A percentile compares a stretch with the other conserved stretches of the same genome.
phyloP scores from a whole-genome alignment of 306 rosid genomes.

The Leucaena leucocephala region DNA sequence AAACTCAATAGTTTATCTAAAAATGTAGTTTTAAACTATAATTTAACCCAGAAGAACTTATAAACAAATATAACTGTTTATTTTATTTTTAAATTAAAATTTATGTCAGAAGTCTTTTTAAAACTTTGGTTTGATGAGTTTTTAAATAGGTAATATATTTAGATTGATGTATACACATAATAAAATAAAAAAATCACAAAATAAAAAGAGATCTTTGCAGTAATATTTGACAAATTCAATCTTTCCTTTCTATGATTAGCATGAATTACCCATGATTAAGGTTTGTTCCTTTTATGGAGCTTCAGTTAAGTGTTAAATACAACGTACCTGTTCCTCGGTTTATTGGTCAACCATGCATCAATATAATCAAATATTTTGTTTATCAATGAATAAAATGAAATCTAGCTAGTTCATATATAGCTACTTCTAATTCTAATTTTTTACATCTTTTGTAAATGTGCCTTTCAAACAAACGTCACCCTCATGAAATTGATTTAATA shows the following conservation, averaged over 20 bases:
- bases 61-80: too few species aligned
- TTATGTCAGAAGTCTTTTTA: too few species aligned
- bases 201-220: not conserved
- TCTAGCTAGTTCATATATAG: too few species aligned
- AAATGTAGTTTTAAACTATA: too few species aligned
- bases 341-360: not conserved
- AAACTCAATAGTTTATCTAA: too few species aligned
- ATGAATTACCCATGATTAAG: not conserved
- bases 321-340: not conserved
- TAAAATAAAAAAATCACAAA: not conserved
- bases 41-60: too few species aligned
- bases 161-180: not conserved
- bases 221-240: not conserved
- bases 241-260: not conserved
- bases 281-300: not conserved
- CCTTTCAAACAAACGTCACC: slow-evolving; percentile 11
- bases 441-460: not conserved
- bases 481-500: slow-evolving; percentile 5
- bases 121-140: too few species aligned
- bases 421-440: not conserved
- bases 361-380: too few species aligned
- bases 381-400: too few species aligned
- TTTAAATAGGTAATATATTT: too few species aligned
- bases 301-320: not conserved
- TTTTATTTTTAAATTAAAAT: too few species aligned